Evolutionary conservation across 805 yeast genomes (phyloP).

Genomic region (Metschnikowia peoriensis): DNA sequence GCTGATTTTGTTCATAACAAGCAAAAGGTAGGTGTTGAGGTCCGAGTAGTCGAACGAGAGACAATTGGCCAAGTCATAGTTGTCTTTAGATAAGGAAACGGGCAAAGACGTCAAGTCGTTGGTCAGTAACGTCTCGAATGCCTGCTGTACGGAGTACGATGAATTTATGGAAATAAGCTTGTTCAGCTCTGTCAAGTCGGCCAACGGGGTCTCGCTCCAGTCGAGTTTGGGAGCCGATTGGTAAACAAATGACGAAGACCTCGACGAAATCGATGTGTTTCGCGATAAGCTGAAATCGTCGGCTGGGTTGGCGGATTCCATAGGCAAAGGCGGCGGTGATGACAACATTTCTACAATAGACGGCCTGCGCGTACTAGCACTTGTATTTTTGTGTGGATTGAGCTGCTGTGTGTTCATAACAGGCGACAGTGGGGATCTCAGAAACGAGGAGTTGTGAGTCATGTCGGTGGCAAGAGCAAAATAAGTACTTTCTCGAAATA

Average conservation of each 20-base stretch:
- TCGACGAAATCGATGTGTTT: slow-evolving; percentile 26
- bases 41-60: slow-evolving; percentile 91
- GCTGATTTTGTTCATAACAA: slow-evolving; percentile 73
- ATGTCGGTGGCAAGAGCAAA: slow-evolving; percentile 1
- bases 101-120: slow-evolving; percentile 86
- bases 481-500: no score
- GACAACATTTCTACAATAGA: slow-evolving; percentile 74
- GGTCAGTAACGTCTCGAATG: slow-evolving; percentile 72
- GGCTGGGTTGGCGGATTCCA: slow-evolving; percentile 20
- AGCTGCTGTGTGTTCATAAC: slow-evolving; percentile 17
- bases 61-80: slow-evolving; percentile 57
- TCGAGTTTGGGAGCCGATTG: slow-evolving; percentile 31
- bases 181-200: slow-evolving; percentile 75
- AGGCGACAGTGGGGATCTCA: slow-evolving; percentile 21
- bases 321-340: slow-evolving; percentile 69
- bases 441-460: slow-evolving; percentile 21
- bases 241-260: slow-evolving; percentile 15
- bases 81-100: slow-evolving; percentile 39
- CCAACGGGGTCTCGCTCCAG: slow-evolving; percentile 72
- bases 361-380: slow-evolving; percentile 42
- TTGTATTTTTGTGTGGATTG: slow-evolving; percentile 15
- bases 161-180: slow-evolving; percentile 70
- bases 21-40: slow-evolving; percentile 77
- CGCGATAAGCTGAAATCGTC: slow-evolving; percentile 40
- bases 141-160: slow-evolving; percentile 74